These are phyloP conservation scores for Phytophthora capsici DNA, from an alignment of 352 stramenopile species.

Conservation along the genomic window DNA sequence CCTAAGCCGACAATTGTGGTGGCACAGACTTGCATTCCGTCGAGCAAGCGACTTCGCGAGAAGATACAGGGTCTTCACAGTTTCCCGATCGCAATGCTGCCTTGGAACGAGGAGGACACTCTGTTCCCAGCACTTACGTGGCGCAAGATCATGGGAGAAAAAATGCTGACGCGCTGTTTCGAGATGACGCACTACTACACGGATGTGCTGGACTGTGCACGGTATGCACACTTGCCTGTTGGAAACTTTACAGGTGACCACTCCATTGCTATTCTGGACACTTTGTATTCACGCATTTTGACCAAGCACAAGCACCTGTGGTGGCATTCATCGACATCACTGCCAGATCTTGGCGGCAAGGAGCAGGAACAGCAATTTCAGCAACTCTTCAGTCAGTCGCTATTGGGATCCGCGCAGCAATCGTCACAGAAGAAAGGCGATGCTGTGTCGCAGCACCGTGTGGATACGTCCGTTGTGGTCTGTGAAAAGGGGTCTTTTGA, in stretches of 20 bases:
- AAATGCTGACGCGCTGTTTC: slow-evolving; percentile 77
- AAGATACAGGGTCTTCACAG: slow-evolving; percentile 91
- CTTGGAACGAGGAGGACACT: slow-evolving; percentile 79
- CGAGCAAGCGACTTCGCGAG: slow-evolving; percentile 67
- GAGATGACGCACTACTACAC: slow-evolving; percentile 91
- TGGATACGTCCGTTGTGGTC: slow-evolving; percentile 78
- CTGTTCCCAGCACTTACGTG: slow-evolving; percentile 94
- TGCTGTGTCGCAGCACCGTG: slow-evolving; percentile 35
- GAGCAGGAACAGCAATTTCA: slow-evolving; percentile 91
- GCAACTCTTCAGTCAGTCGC: slow-evolving; percentile 56
- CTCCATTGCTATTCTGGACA: slow-evolving; percentile 93
- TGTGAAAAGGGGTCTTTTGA: slow-evolving; percentile 93
- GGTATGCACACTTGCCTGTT: slow-evolving; percentile 94
- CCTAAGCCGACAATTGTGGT: slow-evolving; percentile 91
- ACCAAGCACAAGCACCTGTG: slow-evolving; percentile 94
- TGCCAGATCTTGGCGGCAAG: slow-evolving; percentile 90
- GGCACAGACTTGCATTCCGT: slow-evolving; percentile 66
- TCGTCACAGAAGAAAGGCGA: slow-evolving; percentile 20
- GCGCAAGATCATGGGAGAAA: slow-evolving; percentile 87
- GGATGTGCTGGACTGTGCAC: slow-evolving; percentile 85
- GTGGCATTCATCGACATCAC: slow-evolving; percentile 93
- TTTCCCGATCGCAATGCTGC: slow-evolving; percentile 92
- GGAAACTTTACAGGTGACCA: slow-evolving; percentile 95
- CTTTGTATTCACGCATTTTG: slow-evolving; percentile 93
- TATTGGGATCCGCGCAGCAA: slow-evolving; percentile 33